Conservation (phyloP, 2,329 filamentous ascomycete species). For the Xylariaceae sp. region DNA sequence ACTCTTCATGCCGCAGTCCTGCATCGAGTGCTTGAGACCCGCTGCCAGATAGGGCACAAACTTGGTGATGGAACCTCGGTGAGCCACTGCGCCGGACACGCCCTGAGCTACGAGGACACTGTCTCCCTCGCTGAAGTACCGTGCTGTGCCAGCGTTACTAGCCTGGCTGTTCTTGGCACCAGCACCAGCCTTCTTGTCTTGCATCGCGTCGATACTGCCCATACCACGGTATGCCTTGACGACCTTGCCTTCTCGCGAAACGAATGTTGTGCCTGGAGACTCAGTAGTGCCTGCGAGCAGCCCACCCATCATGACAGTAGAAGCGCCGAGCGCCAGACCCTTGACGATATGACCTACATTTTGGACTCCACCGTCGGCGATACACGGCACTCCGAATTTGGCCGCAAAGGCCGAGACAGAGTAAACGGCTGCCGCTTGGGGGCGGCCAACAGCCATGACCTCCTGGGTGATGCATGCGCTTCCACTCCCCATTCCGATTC, state of each 20-base stretch:
- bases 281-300: slow-evolving; percentile 96
- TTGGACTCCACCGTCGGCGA: slow-evolving; percentile 96
- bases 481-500: slow-evolving; percentile 98
- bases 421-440: slow-evolving; percentile 91
- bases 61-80: slow-evolving; percentile 85
- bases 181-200: slow-evolving; percentile 91
- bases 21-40: slow-evolving; percentile 94
- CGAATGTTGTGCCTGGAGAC: slow-evolving; percentile 94
- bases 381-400: slow-evolving; percentile 94
- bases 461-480: slow-evolving; percentile 99
- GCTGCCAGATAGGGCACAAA: slow-evolving; percentile 95
- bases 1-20: slow-evolving; percentile 89
- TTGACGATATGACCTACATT: slow-evolving; percentile 99
- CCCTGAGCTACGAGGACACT: slow-evolving; percentile 94
- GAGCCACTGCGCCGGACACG: slow-evolving; percentile 83
- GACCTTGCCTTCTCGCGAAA: slow-evolving; percentile 94
- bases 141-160: slow-evolving; percentile 92
- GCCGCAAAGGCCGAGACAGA: slow-evolving; percentile 87
- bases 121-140: slow-evolving; percentile 98
- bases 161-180: slow-evolving; percentile 73
- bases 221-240: slow-evolving; percentile 99
- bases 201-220: slow-evolving; percentile 99
- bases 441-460: slow-evolving; percentile 98
- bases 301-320: slow-evolving; percentile 99
- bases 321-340: slow-evolving; percentile 90